Base-by-base conservation (phyloP, 2,329 filamentous ascomycete species). In the Botrytis aclada region DNA sequence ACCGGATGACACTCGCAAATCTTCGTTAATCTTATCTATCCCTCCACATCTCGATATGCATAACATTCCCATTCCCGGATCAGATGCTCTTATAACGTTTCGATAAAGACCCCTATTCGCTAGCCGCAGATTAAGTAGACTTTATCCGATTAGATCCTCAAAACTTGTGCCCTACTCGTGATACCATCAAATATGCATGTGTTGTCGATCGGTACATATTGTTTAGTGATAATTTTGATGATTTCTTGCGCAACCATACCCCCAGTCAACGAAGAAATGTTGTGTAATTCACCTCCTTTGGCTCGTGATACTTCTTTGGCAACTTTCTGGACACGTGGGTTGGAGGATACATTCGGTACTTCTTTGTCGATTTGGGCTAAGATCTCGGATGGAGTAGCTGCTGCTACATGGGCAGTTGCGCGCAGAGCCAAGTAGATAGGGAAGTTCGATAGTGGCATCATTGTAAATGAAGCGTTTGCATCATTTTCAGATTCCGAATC, bases 191-290 rank as follows among this genome's bases (percentile, higher is more conserved):
- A 92, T 74, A 93, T 85, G 79, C 90, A 92, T 25, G 88, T 90
- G 81, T 92, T 91, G 77, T 92, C 89, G 75, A 92, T 88, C 37
- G 90, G 90, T 61, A 92, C 85, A 82, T 92, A 93, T 83, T 93
- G 90, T 79, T 89, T 89, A 20, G 90, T 92, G 78, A 92, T 88
- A 73, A 95, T 88, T 82, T 99, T 99, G 84, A 99, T 97, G 75
- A 95, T 89, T 84, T 99, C 96, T 83, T 99, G 97, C n/a, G 95
- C 94, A 65, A 97, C 92, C 85, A 99, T 92, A 4, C 96, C 97
- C 43, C 96, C 97, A 1, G 91, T 92, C 72, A 97, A 84, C 39
- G 95, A 91, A 45, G 95, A 92, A 72, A 97, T 93, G 81, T 98
- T 98, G 84, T 99, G 96, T 74, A 99, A 84, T 82, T 99, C 97